These are phyloP conservation scores for Puccinia novopanici DNA, from an alignment of 1,284 basidiomycete genomes.

Conservation along the genomic window DNA sequence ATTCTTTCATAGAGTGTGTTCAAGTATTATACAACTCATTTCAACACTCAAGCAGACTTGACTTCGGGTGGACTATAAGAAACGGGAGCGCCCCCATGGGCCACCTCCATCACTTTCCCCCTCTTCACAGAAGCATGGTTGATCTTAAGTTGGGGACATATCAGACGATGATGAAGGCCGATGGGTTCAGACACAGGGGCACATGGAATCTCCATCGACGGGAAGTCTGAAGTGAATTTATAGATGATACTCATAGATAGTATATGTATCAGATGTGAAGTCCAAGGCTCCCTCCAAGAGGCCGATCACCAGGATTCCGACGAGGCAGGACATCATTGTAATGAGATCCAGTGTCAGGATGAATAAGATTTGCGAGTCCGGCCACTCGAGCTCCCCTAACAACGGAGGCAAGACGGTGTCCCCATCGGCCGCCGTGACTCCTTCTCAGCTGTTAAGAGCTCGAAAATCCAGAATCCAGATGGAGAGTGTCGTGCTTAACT, in stretches of 20 bases:
- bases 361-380: neutral
- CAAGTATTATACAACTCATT: no score
- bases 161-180: constrained; percentile 1
- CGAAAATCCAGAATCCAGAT: neutral
- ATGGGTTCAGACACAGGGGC: neutral
- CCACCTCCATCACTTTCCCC: neutral
- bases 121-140: constrained; percentile 15
- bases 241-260: neutral
- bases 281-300: no score
- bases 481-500: neutral
- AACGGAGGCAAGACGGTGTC: no score
- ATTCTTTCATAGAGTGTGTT: no score
- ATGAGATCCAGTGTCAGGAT: neutral
- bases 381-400: no score
- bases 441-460: neutral
- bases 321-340: neutral
- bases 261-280: neutral
- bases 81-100: neutral
- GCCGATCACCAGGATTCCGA: neutral
- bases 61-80: no score
- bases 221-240: neutral
- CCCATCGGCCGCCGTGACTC: neutral
- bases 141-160: neutral
- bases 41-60: no score
- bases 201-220: neutral